phyloP scores from a whole-genome alignment of 768 basidiomycete species.

The Boletus coccyginus region DNA sequence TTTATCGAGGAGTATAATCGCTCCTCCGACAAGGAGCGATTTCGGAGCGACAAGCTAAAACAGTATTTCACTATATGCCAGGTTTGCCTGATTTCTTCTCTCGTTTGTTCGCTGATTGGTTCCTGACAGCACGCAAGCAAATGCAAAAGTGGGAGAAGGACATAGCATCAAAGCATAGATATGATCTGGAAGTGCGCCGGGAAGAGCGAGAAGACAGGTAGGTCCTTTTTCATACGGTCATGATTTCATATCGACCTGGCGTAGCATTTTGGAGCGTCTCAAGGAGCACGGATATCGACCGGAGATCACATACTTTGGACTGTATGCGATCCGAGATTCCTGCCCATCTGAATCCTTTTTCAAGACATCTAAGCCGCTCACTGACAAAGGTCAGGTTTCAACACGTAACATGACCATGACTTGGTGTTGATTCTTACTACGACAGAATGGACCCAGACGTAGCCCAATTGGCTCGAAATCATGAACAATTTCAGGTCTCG shows the following conservation, averaged over 20 bases:
- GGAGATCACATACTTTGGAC: slow-evolving; percentile 2
- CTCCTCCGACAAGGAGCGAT: background rate
- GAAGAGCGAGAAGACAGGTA: background rate
- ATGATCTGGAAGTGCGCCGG: background rate
- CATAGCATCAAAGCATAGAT: background rate
- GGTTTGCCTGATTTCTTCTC: background rate
- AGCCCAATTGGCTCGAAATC: background rate
- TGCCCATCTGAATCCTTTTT: background rate
- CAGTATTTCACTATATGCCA: fast-evolving
- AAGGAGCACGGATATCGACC: slow-evolving; percentile 1
- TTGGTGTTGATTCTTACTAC: background rate
- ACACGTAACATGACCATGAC: background rate
- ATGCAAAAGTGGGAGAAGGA: background rate
- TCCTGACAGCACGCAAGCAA: background rate
- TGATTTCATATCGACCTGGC: background rate
- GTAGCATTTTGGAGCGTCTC: slow-evolving; percentile 14
- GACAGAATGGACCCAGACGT: slow-evolving; percentile 1
- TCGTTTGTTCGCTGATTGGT: background rate
- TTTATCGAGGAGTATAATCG: background rate
- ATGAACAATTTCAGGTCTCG: background rate
- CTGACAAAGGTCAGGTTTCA: slow-evolving; percentile 1
- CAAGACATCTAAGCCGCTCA: slow-evolving; percentile 6
- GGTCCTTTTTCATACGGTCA: background rate
- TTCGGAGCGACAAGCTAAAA: background rate
- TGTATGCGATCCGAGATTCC: background rate